phyloP scores from a whole-genome alignment of 2,329 filamentous ascomycete genomes.

The Monosporascus cannonballus region DNA sequence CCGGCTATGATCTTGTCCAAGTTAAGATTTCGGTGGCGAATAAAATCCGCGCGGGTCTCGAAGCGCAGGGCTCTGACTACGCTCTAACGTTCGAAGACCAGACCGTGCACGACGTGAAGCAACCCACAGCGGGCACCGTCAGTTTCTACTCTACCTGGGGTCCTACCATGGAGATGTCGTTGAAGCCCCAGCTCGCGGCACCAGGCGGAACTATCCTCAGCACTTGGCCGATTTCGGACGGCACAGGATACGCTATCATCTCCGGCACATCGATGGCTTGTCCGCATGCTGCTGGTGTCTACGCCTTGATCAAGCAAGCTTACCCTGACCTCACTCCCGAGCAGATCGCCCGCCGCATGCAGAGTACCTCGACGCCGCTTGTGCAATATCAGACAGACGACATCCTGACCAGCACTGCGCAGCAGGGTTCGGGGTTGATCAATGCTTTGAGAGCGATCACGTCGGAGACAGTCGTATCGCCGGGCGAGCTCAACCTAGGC shows the following conservation, averaged over 20 bases:
- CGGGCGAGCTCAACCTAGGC: constrained; percentile 9
- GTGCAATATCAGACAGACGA: constrained; percentile 15
- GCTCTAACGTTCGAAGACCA: neutral
- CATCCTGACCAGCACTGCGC: constrained; percentile 17
- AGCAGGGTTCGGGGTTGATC: constrained; percentile 28
- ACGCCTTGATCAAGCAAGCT: constrained; percentile 17
- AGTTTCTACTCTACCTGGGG: neutral
- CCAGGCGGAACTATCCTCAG: constrained; percentile 29
- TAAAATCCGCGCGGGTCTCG: neutral
- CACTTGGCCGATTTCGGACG: constrained; percentile 21
- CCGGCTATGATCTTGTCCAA: neutral
- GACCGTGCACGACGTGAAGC: neutral
- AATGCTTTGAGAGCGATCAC: constrained; percentile 23
- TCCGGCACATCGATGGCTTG: constrained; percentile 30
- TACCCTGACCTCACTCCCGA: constrained; percentile 7
- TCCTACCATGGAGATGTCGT: constrained; percentile 3
- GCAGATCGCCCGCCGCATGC: constrained; percentile 21
- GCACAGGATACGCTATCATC: constrained; percentile 19
- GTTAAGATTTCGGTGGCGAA: neutral
- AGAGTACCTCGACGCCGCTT: constrained; percentile 19
- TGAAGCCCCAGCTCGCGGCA: constrained; percentile 24
- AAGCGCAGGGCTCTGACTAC: neutral
- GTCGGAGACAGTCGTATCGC: constrained; percentile 9
- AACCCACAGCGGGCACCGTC: neutral
- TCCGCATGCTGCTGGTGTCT: constrained; percentile 24